Conservation (phyloP, 2,329 filamentous ascomycete genomes). For the Didymella arachidicola region DNA sequence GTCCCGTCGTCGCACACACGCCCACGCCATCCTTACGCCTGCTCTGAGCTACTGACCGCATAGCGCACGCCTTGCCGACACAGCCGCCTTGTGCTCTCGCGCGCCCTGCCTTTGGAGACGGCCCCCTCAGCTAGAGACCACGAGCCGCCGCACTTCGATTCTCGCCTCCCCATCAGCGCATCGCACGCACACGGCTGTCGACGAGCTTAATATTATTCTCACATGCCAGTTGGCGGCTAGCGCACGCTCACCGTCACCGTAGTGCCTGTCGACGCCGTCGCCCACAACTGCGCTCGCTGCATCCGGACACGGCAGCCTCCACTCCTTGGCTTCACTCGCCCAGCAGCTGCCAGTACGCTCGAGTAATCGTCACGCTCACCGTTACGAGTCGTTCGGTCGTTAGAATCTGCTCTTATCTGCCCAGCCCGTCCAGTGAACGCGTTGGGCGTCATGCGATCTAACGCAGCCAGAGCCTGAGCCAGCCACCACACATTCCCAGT, state of each 20-base stretch:
- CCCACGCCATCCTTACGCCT: conserved; percentile 19
- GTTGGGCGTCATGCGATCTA: conserved; percentile 54
- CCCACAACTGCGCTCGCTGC: conserved; percentile 30
- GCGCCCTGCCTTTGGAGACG: conserved; percentile 39
- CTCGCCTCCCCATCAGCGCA: conserved; percentile 38
- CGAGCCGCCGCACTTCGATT: conserved; percentile 36
- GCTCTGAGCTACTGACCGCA: conserved; percentile 21
- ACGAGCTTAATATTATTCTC: conserved; percentile 24
- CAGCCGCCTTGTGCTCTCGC: conserved; percentile 32
- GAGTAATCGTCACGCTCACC: conserved; percentile 23
- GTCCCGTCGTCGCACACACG: conserved; percentile 27
- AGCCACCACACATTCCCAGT: conserved; percentile 38
- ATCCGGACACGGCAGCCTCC: conserved; percentile 41
- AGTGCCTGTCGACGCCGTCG: conserved; percentile 33
- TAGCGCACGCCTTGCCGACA: conserved; percentile 30
- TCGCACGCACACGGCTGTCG: conserved; percentile 28
- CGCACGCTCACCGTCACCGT: conserved; percentile 28
- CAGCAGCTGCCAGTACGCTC: conserved; percentile 21
- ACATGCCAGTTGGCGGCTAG: conserved; percentile 30
- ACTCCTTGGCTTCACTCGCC: conserved; percentile 27
- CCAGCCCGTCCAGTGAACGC: conserved; percentile 43
- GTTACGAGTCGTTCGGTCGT: conserved; percentile 36
- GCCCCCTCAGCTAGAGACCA: conserved; percentile 32
- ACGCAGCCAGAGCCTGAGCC: conserved; percentile 48
- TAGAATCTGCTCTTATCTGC: conserved; percentile 35